These are phyloP conservation scores for Pythium myriotylum DNA, from an alignment of 352 stramenopile genomes.

Conservation along the genomic window DNA sequence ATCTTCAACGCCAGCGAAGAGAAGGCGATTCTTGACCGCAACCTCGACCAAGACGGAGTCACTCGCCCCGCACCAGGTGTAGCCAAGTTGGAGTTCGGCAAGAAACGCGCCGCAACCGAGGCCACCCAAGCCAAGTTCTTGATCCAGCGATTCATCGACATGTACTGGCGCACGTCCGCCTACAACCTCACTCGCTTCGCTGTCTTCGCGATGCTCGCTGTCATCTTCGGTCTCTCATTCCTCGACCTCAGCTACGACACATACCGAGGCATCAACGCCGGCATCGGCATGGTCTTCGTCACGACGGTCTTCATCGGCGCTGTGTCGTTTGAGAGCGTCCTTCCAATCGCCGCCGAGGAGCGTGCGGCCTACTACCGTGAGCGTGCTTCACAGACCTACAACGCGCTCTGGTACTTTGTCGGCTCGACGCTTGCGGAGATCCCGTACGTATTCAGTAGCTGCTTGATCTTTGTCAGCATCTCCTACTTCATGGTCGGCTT, in stretches of 20 bases:
- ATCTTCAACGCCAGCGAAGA: constrained; percentile 5
- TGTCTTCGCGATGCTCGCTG: constrained; percentile 27
- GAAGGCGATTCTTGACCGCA: constrained; percentile 20
- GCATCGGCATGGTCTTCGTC: constrained; percentile 70
- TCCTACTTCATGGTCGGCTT: constrained; percentile 36
- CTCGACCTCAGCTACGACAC: constrained; percentile 25
- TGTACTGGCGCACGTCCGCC: constrained; percentile 74
- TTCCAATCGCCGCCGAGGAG: constrained; percentile 41
- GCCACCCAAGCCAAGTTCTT: constrained; percentile 12
- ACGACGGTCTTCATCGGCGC: constrained; percentile 60
- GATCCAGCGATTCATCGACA: constrained; percentile 17
- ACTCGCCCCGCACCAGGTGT: constrained; percentile 29
- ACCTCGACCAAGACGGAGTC: constrained; percentile 73
- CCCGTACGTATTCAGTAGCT: constrained; percentile 27
- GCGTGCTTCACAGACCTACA: constrained; percentile 72
- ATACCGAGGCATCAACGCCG: constrained; percentile 31
- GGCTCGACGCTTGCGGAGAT: constrained; percentile 67
- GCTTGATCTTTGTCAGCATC: too few species aligned
- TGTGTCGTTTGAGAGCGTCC: constrained; percentile 15
- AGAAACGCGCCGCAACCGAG: constrained; percentile 5
- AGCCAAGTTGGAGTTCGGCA: background rate
- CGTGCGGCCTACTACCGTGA: constrained; percentile 64
- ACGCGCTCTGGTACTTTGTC: constrained; percentile 50
- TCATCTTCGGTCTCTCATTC: constrained; percentile 55
- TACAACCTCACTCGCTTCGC: constrained; percentile 73